Conservation (phyloP, 1,284 basidiomycete species). For the Takashimella tepidaria region DNA sequence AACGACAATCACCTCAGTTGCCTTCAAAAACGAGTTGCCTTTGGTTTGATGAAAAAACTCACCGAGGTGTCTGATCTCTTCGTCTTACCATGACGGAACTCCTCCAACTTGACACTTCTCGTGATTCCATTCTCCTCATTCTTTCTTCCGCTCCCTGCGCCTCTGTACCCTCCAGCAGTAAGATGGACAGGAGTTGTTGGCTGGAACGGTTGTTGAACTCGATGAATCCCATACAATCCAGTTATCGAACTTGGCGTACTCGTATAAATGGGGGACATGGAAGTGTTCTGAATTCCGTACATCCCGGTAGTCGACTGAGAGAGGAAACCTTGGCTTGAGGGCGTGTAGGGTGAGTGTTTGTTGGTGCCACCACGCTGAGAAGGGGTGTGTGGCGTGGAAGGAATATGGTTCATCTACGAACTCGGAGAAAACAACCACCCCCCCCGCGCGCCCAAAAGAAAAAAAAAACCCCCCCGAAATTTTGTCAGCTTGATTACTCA, state of each 20-base stretch:
- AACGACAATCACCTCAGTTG: background rate
- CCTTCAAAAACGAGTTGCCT: too few species aligned
- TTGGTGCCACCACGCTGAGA: background rate
- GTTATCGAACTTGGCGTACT: conserved; percentile 3
- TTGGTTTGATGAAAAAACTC: too few species aligned
- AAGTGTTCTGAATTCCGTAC: background rate
- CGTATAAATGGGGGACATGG: conserved; percentile 1
- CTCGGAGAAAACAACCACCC: too few species aligned
- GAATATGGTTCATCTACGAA: background rate
- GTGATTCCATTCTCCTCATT: conserved; percentile 27
- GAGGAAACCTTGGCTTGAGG: background rate
- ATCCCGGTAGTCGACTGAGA: too few species aligned
- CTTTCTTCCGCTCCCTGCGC: too few species aligned
- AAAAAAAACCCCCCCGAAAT: too few species aligned
- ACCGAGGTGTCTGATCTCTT: conserved; percentile 75
- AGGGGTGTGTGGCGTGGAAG: background rate
- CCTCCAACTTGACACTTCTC: conserved; percentile 70
- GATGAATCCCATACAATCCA: conserved; percentile 11
- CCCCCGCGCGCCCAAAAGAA: too few species aligned
- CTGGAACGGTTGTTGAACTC: conserved; percentile 6
- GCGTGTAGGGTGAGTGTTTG: background rate
- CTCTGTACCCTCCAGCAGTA: conserved; percentile 47
- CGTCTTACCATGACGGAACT: conserved; percentile 74
- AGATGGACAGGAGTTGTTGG: conserved; percentile 50
- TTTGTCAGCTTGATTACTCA: too few species aligned